phyloP scores from a whole-genome alignment of 768 basidiomycete genomes.

The Myochromella boudieri region DNA sequence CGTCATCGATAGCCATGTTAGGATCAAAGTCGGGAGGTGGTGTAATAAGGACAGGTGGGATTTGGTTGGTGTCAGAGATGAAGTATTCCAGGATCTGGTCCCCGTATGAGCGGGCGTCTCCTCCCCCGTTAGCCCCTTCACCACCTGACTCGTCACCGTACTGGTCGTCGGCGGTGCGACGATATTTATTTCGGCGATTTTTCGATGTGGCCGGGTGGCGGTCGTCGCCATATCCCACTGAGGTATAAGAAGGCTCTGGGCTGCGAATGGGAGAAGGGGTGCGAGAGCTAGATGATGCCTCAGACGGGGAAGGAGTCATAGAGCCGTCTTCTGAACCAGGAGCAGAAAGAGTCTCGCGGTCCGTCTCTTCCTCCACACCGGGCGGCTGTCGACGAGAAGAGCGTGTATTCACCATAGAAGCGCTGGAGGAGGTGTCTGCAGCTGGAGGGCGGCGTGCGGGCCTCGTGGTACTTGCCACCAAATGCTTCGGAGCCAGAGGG shows the following conservation, averaged over 20 bases:
- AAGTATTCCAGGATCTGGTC: slow-evolving; percentile 98
- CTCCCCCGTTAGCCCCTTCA: slow-evolving; percentile 44
- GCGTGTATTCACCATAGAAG: slow-evolving; percentile 51
- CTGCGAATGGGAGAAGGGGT: slow-evolving; percentile 88
- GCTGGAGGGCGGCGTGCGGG: slow-evolving; percentile 46
- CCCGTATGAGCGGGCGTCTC: slow-evolving; percentile 74
- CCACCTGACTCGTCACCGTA: slow-evolving; percentile 44
- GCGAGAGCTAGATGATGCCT: slow-evolving; percentile 83
- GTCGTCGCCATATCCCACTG: slow-evolving; percentile 40
- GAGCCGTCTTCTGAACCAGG: slow-evolving; percentile 85
- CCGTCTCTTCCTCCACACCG: slow-evolving; percentile 59
- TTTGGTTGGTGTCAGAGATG: slow-evolving; percentile 92
- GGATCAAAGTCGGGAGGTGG: slow-evolving; percentile 93
- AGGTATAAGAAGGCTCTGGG: slow-evolving; percentile 45
- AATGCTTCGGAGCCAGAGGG: slow-evolving; percentile 94
- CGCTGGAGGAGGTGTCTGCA: slow-evolving; percentile 31
- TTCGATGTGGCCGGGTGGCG: slow-evolving; percentile 31
- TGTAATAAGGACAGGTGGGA: slow-evolving; percentile 81
- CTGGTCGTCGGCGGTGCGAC: slow-evolving; percentile 45
- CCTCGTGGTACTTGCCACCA: slow-evolving; percentile 69
- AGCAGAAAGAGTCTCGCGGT: slow-evolving; percentile 61
- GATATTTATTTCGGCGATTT: slow-evolving; percentile 47
- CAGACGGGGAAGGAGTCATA: slow-evolving; percentile 87
- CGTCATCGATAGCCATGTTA: slow-evolving; percentile 96
- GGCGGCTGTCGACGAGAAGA: slow-evolving; percentile 55